Evolutionary conservation across 2,329 filamentous ascomycete genomes (phyloP), one percentile per base, ranked within the genome.

Genomic region (Trichophyton equinum): DNA sequence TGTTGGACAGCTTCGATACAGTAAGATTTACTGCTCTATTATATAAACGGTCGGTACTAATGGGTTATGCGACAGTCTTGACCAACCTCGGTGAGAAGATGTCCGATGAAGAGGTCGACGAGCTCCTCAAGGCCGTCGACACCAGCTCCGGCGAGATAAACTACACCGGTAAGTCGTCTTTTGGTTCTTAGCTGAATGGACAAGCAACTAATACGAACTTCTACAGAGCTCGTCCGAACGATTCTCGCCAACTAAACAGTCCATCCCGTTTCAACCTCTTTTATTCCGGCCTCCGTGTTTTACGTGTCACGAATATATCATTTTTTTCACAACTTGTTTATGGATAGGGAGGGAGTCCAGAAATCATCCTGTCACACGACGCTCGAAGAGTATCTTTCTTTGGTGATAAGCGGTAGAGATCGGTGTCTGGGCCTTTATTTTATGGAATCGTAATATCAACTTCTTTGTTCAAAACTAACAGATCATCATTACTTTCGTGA

Each of bases 61-160:
- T 25, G 30, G 33, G 33, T 13, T 25, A 5, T 51, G 44, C 30
- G 57, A 8, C 38, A 81, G 92, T 99, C 74, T 78, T 99, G 71
- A 99, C 94, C 61, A 97, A 97, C 74, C 78, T 99, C 69, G 94
- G 94, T 70, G 94, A 99, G 86, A 97, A 97, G 82, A 96, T 99
- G 91, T 89, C 88, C 64, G 92, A 99, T 70, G 94, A 97, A 65
- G 94, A 99, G 81, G 94, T 99, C 57, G 92, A 97, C 75, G 94
- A 99, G 82, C 82, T 99, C 72, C 85, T 99, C 75, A 99, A 97
- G 85, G 91, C 91, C 0, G 92, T 97, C 66, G 94, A 99, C 74
- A 95, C 91, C 64, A 94, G 87, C 77, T 92, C 87, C 61, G 91
- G 92, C 68, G 91, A 97, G 82, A 89, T 99, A 76, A 96, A 97